A percentile compares a stretch with the other conserved stretches of the same genome.
Evolutionary conservation across 2,329 filamentous ascomycete species (phyloP).

Genomic region (Sporothrix pallida): DNA sequence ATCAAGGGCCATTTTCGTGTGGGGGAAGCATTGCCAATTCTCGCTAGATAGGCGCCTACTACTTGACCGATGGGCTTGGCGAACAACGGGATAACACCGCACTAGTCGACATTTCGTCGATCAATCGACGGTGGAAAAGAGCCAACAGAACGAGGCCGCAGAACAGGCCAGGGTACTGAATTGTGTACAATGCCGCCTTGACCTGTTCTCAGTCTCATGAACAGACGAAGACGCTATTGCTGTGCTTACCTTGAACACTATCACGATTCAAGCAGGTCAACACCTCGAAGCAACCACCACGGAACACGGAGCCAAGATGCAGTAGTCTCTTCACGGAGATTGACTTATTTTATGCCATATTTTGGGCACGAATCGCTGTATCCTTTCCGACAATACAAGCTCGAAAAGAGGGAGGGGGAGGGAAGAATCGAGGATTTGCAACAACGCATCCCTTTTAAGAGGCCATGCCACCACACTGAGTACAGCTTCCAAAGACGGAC

Average conservation of each 20-base stretch:
- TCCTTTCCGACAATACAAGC: too few relatives aligned
- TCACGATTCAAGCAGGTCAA: slow-evolving; percentile 1
- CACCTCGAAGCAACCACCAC: not conserved
- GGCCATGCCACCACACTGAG: not conserved
- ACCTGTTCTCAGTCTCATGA: too few relatives aligned
- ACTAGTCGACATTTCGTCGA: not conserved
- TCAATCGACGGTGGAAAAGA: slow-evolving; percentile 7
- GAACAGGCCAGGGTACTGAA: too few relatives aligned
- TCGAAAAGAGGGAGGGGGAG: not conserved
- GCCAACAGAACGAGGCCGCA: not conserved
- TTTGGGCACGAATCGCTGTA: not conserved
- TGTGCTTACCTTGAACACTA: not conserved
- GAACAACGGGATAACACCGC: slow-evolving; percentile 5
- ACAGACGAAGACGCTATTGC: not conserved
- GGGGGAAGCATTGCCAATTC: slow-evolving; percentile 17
- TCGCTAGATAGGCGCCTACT: not conserved
- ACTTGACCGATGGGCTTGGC: slow-evolving; percentile 11
- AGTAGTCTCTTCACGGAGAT: not conserved
- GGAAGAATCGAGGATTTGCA: not conserved
- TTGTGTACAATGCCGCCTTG: too few relatives aligned
- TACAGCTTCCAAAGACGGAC: not conserved
- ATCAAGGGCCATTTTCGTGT: slow-evolving; percentile 8
- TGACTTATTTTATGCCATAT: not conserved
- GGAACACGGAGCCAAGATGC: slow-evolving; percentile 14
- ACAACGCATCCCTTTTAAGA: not conserved